These are phyloP conservation scores for Perilla frutescens DNA, from an alignment of 257 asterid species.

Conservation along the genomic window DNA sequence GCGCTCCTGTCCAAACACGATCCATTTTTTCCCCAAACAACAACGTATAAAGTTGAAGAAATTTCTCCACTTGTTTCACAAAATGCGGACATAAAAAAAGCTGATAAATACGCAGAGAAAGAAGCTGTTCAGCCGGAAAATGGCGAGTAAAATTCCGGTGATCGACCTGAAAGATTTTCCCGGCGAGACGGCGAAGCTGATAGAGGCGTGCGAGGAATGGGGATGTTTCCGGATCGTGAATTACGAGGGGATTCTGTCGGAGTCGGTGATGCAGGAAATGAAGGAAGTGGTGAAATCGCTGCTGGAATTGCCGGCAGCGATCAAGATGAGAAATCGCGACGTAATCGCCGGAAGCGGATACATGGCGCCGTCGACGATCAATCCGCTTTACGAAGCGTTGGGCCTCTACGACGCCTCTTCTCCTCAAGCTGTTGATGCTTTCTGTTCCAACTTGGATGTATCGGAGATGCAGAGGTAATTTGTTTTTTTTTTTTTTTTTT, in stretches of 20 bases:
- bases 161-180: constrained; percentile 49
- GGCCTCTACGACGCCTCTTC: constrained; percentile 68
- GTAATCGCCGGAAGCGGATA: constrained; percentile 69
- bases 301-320: constrained; percentile 49
- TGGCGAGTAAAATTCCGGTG: constrained; percentile 39
- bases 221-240: constrained; percentile 63
- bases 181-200: constrained; percentile 35
- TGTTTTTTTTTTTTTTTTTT: no score
- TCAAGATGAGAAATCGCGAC: constrained; percentile 52
- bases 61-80: not conserved
- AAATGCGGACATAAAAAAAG: no score
- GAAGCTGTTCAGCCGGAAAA: not conserved
- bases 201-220: constrained; percentile 62
- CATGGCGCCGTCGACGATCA: constrained; percentile 52
- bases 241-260: constrained; percentile 36
- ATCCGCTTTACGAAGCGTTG: constrained; percentile 70
- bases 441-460: constrained; percentile 55
- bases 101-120: not conserved
- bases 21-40: not conserved
- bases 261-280: constrained; percentile 52
- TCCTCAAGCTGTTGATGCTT: constrained; percentile 47
- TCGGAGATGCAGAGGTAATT: constrained; percentile 61
- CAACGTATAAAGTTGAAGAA: not conserved
- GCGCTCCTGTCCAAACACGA: not conserved
- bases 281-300: constrained; percentile 47